Evolutionary conservation across 2,329 filamentous ascomycete genomes (phyloP), one percentile per base, ranked within the genome.

Genomic region (Aspergillus intermedius): DNA sequence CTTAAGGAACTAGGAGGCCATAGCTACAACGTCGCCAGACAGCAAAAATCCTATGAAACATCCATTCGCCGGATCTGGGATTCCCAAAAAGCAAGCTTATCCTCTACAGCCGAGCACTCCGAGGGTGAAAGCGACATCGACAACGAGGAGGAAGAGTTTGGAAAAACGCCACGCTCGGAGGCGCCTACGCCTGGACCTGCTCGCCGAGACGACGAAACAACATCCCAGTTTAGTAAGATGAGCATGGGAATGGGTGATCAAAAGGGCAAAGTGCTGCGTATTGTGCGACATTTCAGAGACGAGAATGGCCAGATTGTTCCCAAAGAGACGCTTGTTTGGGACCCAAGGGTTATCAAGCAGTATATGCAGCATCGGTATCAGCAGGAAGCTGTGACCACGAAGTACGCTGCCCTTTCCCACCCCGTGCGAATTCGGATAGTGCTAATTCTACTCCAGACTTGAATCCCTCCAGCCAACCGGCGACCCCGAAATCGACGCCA

Each of bases 11-110:
- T 78, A 55, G 90, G 90, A 48, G 93, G 93, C 0, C 93, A 98
- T 70, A 91, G 88, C 58, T 98, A 98, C 74, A 98, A 98, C 55
- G 93, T 98, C 52, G 93, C 91, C 63, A 85, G 88, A 57, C 93
- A 98, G 67, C 89, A 97, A 62, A 84, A 83, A 53, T 87, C 89
- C 60, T 98, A 98, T 66, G 89, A 94, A 58, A 85, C 91, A 46
- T 89, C 89, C 19, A 96, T 98, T 58, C 82, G 84, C 48, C 83
- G 88, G 52, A 96, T 97, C 52, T 98, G 93, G 93, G 84, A 89
- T 52, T 84, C 86, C 56, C 91, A 97, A 67, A 88, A 86, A 67
- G 73, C 80, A 12, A 91, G 86, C 46, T 76, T 97, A 5, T 84
- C 84, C 5, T 87, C 93, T 49, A 74, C 74, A 1, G 79, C 84